A percentile compares a stretch with the other conserved stretches of the same genome.
phyloP scores from a whole-genome alignment of 139 green algal species.

The Gonium pectorale region DNA sequence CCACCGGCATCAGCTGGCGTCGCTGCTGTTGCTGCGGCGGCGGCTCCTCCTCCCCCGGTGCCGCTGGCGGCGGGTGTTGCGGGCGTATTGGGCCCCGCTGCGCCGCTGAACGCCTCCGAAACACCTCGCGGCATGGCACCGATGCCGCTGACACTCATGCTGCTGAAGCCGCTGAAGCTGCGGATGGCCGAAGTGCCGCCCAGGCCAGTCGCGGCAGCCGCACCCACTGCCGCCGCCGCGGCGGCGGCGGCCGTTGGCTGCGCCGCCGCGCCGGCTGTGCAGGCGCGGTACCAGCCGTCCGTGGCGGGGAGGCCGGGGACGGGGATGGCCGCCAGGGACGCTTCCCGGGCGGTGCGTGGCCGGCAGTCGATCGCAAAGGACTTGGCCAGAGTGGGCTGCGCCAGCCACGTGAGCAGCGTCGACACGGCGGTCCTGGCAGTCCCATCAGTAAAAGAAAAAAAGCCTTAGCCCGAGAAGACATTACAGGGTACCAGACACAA shows the following conservation, averaged over 20 bases:
- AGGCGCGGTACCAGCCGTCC: slow-evolving; percentile 59
- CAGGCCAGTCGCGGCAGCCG: neutral
- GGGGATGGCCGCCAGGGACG: neutral
- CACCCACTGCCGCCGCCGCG: neutral
- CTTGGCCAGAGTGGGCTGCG: slow-evolving; percentile 40
- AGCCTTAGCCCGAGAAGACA: too few relatives aligned
- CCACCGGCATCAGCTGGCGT: neutral
- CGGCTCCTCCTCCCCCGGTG: neutral
- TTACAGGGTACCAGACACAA: too few relatives aligned
- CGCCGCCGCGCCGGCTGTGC: slow-evolving; percentile 5
- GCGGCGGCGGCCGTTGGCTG: neutral
- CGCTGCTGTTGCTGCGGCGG: neutral
- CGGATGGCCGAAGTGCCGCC: neutral
- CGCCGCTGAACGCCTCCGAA: neutral
- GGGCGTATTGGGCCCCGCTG: neutral
- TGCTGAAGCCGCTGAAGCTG: neutral
- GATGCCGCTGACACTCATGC: neutral
- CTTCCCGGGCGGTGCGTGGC: slow-evolving; percentile 17
- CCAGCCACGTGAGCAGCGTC: slow-evolving; percentile 54
- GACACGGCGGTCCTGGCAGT: slow-evolving; percentile 47
- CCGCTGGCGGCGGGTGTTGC: slow-evolving; percentile 1
- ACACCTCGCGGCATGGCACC: neutral
- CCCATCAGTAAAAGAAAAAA: too few relatives aligned
- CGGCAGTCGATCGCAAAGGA: slow-evolving; percentile 49
- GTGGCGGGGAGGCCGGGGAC: slow-evolving; percentile 22